These are phyloP conservation scores for Stenocarpella maydis DNA, from an alignment of 2,329 filamentous ascomycete genomes.

Conservation along the genomic window DNA sequence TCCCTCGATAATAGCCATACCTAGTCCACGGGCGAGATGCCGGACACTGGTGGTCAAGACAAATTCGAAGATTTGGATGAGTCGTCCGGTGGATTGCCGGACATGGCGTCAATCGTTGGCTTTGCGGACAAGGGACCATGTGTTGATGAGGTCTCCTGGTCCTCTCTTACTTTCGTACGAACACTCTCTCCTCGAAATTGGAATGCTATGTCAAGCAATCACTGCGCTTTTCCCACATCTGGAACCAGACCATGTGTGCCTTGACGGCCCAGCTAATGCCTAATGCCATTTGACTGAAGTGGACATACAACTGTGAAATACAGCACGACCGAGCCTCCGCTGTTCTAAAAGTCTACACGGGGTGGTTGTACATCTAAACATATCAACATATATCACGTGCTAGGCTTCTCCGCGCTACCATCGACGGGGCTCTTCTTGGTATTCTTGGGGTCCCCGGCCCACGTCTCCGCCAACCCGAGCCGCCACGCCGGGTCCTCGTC, in stretches of 20 bases:
- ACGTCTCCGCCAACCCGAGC: constrained; percentile 81
- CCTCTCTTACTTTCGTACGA: neutral
- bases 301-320: neutral
- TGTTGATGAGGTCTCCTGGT: neutral
- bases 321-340: neutral
- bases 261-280: neutral
- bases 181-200: neutral
- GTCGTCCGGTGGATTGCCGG: too few relatives aligned
- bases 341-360: neutral
- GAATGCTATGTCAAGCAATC: neutral
- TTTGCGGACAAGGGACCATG: neutral
- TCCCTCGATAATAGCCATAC: neutral
- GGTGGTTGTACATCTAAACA: neutral
- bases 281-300: neutral
- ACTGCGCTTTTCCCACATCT: too few relatives aligned
- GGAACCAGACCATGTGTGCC: neutral
- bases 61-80: neutral
- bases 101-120: neutral
- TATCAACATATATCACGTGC: constrained; percentile 14
- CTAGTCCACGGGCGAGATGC: neutral
- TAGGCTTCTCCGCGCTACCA: constrained; percentile 54
- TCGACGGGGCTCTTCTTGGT: constrained; percentile 63
- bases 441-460: constrained; percentile 63
- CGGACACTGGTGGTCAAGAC: neutral
- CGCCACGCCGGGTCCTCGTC: constrained; percentile 76